Percentiles rank a stretch among this genome's conserved stretches.
Evolutionary conservation across 495 filamentous ascomycete genomes (phyloP).

Genomic region (Lophium mytilinum): DNA sequence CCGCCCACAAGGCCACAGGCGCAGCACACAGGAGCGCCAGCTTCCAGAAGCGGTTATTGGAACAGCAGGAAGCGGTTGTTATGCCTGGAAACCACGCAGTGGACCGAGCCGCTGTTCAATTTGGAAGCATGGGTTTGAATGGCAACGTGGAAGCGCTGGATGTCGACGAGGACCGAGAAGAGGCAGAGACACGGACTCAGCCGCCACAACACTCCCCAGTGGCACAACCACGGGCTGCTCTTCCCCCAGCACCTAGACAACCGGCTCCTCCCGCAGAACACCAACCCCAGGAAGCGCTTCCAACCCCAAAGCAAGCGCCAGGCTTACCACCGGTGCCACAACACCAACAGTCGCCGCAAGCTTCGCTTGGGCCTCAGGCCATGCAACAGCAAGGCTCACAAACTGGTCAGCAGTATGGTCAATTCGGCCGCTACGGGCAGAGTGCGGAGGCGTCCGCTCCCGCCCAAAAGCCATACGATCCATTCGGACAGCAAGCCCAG

Average conservation of each 20-base stretch:
- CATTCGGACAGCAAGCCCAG: slow-evolving; percentile 67
- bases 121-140: slow-evolving; percentile 89
- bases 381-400: slow-evolving; percentile 30
- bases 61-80: slow-evolving; percentile 93
- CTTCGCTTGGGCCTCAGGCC: slow-evolving; percentile 41
- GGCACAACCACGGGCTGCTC: slow-evolving; percentile 78
- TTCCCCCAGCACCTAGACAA: slow-evolving; percentile 61
- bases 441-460: slow-evolving; percentile 50
- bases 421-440: slow-evolving; percentile 64
- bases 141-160: slow-evolving; percentile 59
- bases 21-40: slow-evolving; percentile 55
- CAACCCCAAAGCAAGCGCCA: slow-evolving; percentile 41
- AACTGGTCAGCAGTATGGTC: slow-evolving; percentile 40
- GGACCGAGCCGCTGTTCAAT: slow-evolving; percentile 89
- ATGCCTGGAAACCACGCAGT: slow-evolving; percentile 99
- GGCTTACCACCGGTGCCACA: slow-evolving; percentile 37
- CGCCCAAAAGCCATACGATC: slow-evolving; percentile 77
- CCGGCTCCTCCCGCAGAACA: slow-evolving; percentile 22
- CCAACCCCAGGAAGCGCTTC: slow-evolving; percentile 21
- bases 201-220: slow-evolving; percentile 91
- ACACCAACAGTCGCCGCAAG: slow-evolving; percentile 38
- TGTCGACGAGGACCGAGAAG: slow-evolving; percentile 88
- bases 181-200: slow-evolving; percentile 88
- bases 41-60: slow-evolving; percentile 73
- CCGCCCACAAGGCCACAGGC: slow-evolving; percentile 67